Evolutionary conservation across 1,139 yeast genomes (phyloP).

Genomic region (Zygoascus sp.): DNA sequence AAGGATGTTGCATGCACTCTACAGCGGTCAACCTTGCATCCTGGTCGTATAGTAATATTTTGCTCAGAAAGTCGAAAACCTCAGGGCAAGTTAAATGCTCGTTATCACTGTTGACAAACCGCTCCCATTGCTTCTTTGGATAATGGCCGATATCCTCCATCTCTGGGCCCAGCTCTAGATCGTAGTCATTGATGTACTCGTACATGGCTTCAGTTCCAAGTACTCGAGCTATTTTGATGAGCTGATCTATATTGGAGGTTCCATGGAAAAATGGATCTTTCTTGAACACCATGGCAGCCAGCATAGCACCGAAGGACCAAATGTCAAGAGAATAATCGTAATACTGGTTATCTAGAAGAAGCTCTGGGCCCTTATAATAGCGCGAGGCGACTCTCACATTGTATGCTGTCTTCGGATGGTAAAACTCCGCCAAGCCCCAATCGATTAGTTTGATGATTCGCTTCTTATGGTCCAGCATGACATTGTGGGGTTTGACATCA

Average conservation of each 20-base stretch:
- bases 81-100: constrained; percentile 60
- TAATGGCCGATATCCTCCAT: constrained; percentile 73
- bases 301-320: constrained; percentile 95
- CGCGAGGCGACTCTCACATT: constrained; percentile 94
- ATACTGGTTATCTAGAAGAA: constrained; percentile 77
- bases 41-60: constrained; percentile 79
- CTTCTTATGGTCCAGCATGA: constrained; percentile 83
- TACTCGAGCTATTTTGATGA: constrained; percentile 85
- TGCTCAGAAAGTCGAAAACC: constrained; percentile 72
- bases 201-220: constrained; percentile 80
- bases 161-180: constrained; percentile 67
- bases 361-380: constrained; percentile 91
- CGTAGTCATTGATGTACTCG: constrained; percentile 65
- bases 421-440: constrained; percentile 96
- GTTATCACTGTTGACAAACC: constrained; percentile 69
- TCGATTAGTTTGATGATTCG: constrained; percentile 72
- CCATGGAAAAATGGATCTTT: constrained; percentile 97
- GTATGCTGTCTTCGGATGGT: constrained; percentile 86
- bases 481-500: constrained; percentile 94
- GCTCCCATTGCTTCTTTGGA: constrained; percentile 74
- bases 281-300: constrained; percentile 93
- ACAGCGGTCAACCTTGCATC: constrained; percentile 82
- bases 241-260: constrained; percentile 86
- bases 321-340: constrained; percentile 89
- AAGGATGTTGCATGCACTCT: constrained; percentile 86